A percentile compares a stretch with the other conserved stretches of the same genome.
Conservation (phyloP, 495 filamentous ascomycete species). For the Podospora tetraspora region DNA sequence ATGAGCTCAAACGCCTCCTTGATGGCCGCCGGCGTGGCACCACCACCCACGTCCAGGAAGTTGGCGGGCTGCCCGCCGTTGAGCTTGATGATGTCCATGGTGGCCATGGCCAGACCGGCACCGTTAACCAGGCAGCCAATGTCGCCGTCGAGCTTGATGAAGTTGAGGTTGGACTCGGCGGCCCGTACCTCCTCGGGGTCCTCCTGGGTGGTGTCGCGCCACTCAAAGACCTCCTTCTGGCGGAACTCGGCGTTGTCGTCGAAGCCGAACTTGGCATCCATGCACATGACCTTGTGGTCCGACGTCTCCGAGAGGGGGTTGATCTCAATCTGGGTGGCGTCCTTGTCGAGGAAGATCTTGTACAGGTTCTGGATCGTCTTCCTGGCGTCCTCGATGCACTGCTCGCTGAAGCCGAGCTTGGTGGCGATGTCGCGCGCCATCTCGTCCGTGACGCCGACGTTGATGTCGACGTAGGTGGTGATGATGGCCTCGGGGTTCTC, state of each 20-base stretch:
- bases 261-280: constrained; percentile 97
- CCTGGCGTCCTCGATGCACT: constrained; percentile 91
- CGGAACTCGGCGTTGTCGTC: constrained; percentile 99
- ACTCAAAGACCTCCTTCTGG: constrained; percentile 90
- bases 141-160: constrained; percentile 99
- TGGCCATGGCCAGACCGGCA: constrained; percentile 98
- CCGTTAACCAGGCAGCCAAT: constrained; percentile 99
- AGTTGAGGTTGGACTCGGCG: constrained; percentile 89
- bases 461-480: constrained; percentile 88
- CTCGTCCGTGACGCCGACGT: constrained; percentile 89
- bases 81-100: constrained; percentile 99
- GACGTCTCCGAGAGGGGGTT: constrained; percentile 96
- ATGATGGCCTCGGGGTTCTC: constrained; percentile 93
- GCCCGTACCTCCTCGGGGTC: constrained; percentile 96
- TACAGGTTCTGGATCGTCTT: constrained; percentile 97
- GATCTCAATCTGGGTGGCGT: constrained; percentile 99
- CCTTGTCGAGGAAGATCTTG: constrained; percentile 95
- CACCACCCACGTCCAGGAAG: constrained; percentile 97
- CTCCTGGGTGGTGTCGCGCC: constrained; percentile 92
- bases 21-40: constrained; percentile 93
- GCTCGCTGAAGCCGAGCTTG: constrained; percentile 92
- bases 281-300: constrained; percentile 94
- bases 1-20: constrained; percentile 97
- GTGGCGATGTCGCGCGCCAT: constrained; percentile 86
- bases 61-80: constrained; percentile 95